Evolutionary conservation across 805 yeast genomes (phyloP), one percentile per base, ranked within the genome.

Genomic region (Lachancea quebecensis): DNA sequence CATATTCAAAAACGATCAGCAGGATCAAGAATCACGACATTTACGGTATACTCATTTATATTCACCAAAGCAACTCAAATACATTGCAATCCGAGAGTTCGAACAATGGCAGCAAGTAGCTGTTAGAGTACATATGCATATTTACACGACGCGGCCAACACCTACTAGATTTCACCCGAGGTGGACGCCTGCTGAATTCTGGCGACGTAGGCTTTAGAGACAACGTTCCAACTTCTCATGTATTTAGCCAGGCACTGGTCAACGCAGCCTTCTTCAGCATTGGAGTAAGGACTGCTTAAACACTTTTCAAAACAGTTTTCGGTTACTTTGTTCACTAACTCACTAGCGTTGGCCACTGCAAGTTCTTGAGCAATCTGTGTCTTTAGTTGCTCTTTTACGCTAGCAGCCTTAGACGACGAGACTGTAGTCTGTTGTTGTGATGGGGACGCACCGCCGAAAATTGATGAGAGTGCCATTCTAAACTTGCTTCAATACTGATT

Each of bases 321-420:
- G 10, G 95, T 82, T 61, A 87, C 76, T 57, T 86, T 83, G 67
- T 81, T 84, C 29, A 89, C 95, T 44, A 90, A 71, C 57, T 86
- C 90, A 1, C 91, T 82, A 31, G 95, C 96, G 65, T 89, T 86
- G 15, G 90, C 93, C n/a, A 87, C 77, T 1, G 96, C 96, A 50
- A 90, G 71, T 60, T 90, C 97, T 62, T 80, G 85, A 35, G 82
- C 72, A 46, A 90, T 80, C 59, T 83, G 86, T 15, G 72, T 70
- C 63, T 85, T 83, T 44, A 88, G 66, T 58, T 81, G 77, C 25
- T 76, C 74, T 58, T 82, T 82, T 48, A 81, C 55, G 50, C 75
- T 72, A 42, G 71, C 69, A 6, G 74, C 55, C 35, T 54, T 40
- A 21, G 56, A 33, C 10, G 45, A 31, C 14, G 50, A 21, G 10